Conservation (phyloP, 768 basidiomycete genomes). For the Goffeauzyma gilvescens region DNA sequence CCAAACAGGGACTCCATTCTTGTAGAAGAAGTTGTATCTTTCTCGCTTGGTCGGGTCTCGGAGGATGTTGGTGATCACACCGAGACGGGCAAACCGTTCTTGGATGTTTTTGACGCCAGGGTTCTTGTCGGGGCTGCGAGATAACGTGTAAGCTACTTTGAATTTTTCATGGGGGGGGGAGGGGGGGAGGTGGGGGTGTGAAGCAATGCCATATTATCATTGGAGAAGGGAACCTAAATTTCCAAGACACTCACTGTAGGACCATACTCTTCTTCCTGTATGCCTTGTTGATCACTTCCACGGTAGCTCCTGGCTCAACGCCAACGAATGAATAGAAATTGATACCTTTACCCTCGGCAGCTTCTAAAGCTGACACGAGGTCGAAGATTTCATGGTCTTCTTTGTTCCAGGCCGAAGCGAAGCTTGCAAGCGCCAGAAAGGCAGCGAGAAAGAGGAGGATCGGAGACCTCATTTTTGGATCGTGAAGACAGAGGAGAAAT, state of each 20-base stretch:
- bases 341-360: conserved; percentile 70
- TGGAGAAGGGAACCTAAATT: background rate
- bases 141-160: no score
- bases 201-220: no score
- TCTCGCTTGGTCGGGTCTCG: conserved; percentile 55
- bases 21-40: conserved; percentile 68
- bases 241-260: conserved; percentile 52
- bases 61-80: conserved; percentile 65
- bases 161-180: no score
- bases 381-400: conserved; percentile 96
- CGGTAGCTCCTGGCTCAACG: conserved; percentile 47
- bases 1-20: conserved; percentile 95
- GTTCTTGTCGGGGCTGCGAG: conserved; percentile 79
- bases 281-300: conserved; percentile 60
- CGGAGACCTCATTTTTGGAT: conserved; percentile 11
- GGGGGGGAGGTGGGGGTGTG: no score
- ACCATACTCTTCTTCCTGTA: conserved; percentile 79
- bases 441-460: background rate
- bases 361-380: conserved; percentile 61
- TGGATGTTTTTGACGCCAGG: conserved; percentile 60
- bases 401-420: no score
- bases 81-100: conserved; percentile 78
- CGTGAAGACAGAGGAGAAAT: conserved; percentile 5
- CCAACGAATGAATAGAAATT: conserved; percentile 91
- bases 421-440: no score